Conservation (phyloP, 108 stramenopile species). For the Nitzschia sp. region DNA sequence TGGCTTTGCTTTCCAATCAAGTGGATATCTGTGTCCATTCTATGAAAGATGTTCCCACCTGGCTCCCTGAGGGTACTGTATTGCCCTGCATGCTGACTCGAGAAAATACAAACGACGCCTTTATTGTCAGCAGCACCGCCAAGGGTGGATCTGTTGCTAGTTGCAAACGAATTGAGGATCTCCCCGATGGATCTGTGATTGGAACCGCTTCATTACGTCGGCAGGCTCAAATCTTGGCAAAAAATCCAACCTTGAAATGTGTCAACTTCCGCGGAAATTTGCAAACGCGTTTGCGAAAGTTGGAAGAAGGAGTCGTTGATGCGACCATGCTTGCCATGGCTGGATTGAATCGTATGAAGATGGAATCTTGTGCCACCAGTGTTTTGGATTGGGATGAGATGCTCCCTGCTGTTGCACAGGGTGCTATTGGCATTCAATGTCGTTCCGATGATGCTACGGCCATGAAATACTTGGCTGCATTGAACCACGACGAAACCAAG, state of each 20-base stretch:
- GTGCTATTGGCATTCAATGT: slow-evolving; percentile 99
- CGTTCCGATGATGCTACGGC: slow-evolving; percentile 87
- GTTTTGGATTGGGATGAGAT: slow-evolving; percentile 95
- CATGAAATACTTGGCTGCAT: slow-evolving; percentile 88
- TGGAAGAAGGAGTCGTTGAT: slow-evolving; percentile 97
- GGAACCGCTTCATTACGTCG: slow-evolving; percentile 98
- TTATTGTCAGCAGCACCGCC: slow-evolving; percentile 63
- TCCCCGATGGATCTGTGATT: slow-evolving; percentile 92
- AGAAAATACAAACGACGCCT: slow-evolving; percentile 98
- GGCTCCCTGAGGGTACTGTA: slow-evolving; percentile 95
- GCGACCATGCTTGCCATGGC: slow-evolving; percentile 98
- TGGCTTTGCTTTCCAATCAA: slow-evolving; percentile 92
- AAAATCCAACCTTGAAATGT: slow-evolving; percentile 94
- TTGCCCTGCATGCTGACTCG: slow-evolving; percentile 96
- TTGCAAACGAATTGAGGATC: slow-evolving; percentile 76
- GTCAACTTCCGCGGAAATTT: slow-evolving; percentile 99
- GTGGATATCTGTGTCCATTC: slow-evolving; percentile 99
- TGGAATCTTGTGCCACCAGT: slow-evolving; percentile 89
- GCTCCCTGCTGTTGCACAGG: slow-evolving; percentile 99
- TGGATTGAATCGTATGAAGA: slow-evolving; percentile 97
- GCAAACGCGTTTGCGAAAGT: slow-evolving; percentile 97
- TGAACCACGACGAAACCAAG: slow-evolving; percentile 91
- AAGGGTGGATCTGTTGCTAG: slow-evolving; percentile 33
- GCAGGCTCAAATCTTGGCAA: slow-evolving; percentile 93
- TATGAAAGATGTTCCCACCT: slow-evolving; percentile 99